Base-by-base conservation (phyloP, 352 stramenopile species). In the Pythium aphanidermatum region DNA sequence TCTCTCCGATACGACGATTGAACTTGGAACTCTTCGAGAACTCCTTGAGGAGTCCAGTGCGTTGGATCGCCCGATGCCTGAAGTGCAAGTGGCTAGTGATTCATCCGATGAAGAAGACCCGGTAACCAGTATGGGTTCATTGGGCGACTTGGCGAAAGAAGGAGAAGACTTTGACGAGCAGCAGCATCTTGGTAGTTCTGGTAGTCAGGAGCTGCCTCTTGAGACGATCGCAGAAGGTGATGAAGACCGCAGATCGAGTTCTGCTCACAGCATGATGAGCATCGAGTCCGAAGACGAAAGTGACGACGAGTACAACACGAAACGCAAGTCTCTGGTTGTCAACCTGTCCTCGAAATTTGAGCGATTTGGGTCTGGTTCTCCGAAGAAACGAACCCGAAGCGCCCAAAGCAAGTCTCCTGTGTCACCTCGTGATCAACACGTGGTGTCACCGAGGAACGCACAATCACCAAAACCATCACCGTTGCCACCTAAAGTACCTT, bases 311-410 rank as follows among this genome's bases (percentile, higher is more conserved):
- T 72, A 83, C 46, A 44, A 63, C 20, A 42, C 58, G 17, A 63
- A 58, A 9, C 63, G 73, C 0, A 66, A 81, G 37, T 86, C 76
- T 12, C 41, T 94, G 0, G 63, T 82, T 1, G 70, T 92, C 19
- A 94, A 92, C 33, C 35, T 92, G 21, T 77, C 70, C n/a, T 62
- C 64, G 8, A 68, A 81, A 33, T 92, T 94, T 41, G 73, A 90
- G 11, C 70, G 69, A 17, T 69, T 88, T 25, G 80, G 70, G 2
- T 68, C 58, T 1, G 45, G 33, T 16, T 48, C 52, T 3, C 43
- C 51, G 11, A 59, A 51, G 25, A 33, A 47, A 9, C 42, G 36
- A 26, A 54, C 48, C 16, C 29, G 23, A 26, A 23, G 10, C n/a
- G 29, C 5, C 5, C n/a, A n/a, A n/a, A n/a, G n/a, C n/a, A n/a